Evolutionary conservation across 1,139 yeast genomes (phyloP), one percentile per base, ranked within the genome.

Genomic region (Sugiyamaella japonica): DNA sequence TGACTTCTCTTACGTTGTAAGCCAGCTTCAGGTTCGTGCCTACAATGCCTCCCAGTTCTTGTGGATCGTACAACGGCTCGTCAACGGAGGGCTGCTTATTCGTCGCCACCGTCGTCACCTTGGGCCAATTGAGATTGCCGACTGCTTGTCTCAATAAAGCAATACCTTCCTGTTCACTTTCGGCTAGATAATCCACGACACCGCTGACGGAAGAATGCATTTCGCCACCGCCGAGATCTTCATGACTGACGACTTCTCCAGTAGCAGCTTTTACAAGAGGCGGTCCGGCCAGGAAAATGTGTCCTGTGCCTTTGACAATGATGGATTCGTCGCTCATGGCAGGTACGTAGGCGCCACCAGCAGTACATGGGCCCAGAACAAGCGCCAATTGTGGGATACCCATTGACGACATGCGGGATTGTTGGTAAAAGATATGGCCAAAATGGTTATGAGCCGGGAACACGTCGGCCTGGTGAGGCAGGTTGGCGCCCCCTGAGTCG

Each of bases 331-430:
- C 72, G 17, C 70, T 65, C 71, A 70, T 68, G 20, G 72, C 73
- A 7, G 73, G 73, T 7, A 70, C 73, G 54, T 70, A 70, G 40
- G 73, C 73, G 7, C 73, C 73, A 13, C 73, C 73, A n/a, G 73
- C 73, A 13, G 73, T 70, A 42, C 72, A 70, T n/a, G 73, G 72
- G 3, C 73, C 73, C 50, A 70, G 59, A 6, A 70, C 73, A 36
- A 70, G 58, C 9, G 73, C 67, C 50, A 70, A 58, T 56, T 69
- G 72, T 3, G 73, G 72, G 36, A 69, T 65, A 20, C 70, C 70
- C 52, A 54, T 55, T 10, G 70, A 62, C n/a, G 71, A 67, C 69
- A 69, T 65, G 34, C 65, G 59, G 12, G 70, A 66, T 55, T 70
- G 73, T 59, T 68, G 71, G 60, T 61, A 68, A 55, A 70, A 70